A percentile compares a stretch with the other conserved stretches of the same genome.
phyloP scores from a whole-genome alignment of 2,329 filamentous ascomycete species.

The Fusarium sp. region DNA sequence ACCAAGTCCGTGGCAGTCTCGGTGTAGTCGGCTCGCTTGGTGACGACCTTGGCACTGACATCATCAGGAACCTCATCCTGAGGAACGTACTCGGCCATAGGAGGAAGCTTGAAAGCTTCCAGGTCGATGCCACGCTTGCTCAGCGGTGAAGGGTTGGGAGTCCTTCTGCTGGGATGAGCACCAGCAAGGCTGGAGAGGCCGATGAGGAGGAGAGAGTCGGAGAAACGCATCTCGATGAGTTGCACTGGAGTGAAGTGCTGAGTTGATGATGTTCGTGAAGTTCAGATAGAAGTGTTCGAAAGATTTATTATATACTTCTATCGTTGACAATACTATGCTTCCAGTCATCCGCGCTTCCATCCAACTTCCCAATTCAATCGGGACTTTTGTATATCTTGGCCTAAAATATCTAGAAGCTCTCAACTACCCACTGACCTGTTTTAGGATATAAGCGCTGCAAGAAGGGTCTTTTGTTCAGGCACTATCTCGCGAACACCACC shows the following conservation, averaged over 20 bases:
- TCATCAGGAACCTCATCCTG: conserved; percentile 30
- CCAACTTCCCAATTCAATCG: conserved; percentile 13
- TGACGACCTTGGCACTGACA: conserved; percentile 30
- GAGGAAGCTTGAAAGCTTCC: conserved; percentile 44
- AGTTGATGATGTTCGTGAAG: not conserved
- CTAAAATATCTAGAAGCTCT: not conserved
- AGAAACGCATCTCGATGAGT: conserved; percentile 42
- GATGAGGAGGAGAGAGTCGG: conserved; percentile 41
- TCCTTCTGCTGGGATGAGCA: conserved; percentile 44
- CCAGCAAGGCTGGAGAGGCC: conserved; percentile 47
- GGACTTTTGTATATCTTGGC: conserved; percentile 24
- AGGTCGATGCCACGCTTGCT: conserved; percentile 46
- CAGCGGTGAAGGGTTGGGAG: conserved; percentile 35
- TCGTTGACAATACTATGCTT: not conserved
- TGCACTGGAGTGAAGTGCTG: not conserved
- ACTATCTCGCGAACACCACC: not conserved
- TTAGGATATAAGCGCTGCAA: not conserved
- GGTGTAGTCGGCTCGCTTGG: conserved; percentile 49
- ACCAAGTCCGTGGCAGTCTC: conserved; percentile 55
- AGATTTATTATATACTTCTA: conserved; percentile 2
- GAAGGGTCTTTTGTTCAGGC: conserved; percentile 18
- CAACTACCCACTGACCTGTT: not conserved
- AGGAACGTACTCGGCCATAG: conserved; percentile 42
- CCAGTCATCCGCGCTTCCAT: not conserved
- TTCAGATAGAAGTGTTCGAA: not conserved